Evolutionary conservation across 345 rosid genomes (phyloP).

Genomic region (Populus tremula): DNA sequence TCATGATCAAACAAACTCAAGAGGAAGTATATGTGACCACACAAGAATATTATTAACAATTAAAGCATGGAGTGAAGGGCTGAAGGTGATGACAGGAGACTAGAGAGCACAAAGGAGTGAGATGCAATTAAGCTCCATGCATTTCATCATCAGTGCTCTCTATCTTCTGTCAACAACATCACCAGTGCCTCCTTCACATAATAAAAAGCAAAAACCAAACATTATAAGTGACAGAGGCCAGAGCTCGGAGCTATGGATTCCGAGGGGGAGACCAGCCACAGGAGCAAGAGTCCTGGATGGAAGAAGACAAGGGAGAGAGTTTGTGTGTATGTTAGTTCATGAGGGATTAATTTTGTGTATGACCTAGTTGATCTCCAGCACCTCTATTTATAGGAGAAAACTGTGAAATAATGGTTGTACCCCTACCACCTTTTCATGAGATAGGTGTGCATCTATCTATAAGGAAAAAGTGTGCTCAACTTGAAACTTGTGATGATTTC

Average conservation of each 20-base stretch:
- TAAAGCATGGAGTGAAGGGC: conserved; percentile 16
- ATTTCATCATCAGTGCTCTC: conserved; percentile 77
- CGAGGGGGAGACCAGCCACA: no score
- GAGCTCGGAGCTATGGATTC: neutral
- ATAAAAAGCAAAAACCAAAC: neutral
- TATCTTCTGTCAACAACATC: conserved; percentile 82
- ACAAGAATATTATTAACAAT: neutral
- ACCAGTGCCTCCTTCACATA: conserved; percentile 28
- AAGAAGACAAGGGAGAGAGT: neutral
- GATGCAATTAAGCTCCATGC: conserved; percentile 36
- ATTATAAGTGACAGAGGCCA: neutral
- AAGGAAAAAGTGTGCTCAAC: neutral
- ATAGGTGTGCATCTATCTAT: neutral
- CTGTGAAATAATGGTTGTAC: neutral
- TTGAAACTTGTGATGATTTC: neutral
- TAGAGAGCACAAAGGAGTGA: conserved; percentile 80
- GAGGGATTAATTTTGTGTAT: neutral
- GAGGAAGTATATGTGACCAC: neutral
- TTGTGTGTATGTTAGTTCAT: neutral
- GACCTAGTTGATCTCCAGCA: neutral
- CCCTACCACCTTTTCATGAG: neutral
- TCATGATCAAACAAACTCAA: neutral
- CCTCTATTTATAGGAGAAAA: conserved; percentile 18
- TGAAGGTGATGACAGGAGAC: conserved; percentile 70
- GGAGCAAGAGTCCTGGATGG: neutral